Conservation (phyloP, 2,329 filamentous ascomycete genomes). For the Xylaria sp. region DNA sequence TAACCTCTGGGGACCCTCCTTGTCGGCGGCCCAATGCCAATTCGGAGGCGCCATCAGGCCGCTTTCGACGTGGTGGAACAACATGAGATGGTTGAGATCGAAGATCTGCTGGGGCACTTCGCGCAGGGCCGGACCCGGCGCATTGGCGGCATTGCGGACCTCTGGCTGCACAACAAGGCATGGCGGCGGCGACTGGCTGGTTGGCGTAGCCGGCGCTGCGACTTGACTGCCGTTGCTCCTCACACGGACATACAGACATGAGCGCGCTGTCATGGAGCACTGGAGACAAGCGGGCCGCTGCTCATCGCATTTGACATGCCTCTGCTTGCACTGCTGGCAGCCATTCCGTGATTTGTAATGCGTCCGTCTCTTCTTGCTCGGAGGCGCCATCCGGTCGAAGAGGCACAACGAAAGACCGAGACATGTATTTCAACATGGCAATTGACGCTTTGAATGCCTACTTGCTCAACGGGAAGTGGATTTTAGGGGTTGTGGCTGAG, state of each 20-base stretch:
- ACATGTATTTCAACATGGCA: too few species aligned
- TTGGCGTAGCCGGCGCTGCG: not conserved
- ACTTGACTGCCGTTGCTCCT: not conserved
- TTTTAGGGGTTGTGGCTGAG: not conserved
- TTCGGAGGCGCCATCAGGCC: not conserved
- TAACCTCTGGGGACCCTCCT: not conserved
- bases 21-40: not conserved
- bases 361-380: slow-evolving; percentile 13
- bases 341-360: slow-evolving; percentile 22
- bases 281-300: slow-evolving; percentile 5
- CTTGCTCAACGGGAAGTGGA: not conserved
- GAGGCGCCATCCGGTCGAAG: slow-evolving; percentile 10
- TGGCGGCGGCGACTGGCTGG: not conserved
- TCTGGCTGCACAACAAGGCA: not conserved
- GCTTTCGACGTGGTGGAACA: slow-evolving; percentile 17
- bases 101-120: slow-evolving; percentile 7
- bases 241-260: slow-evolving; percentile 3
- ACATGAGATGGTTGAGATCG: slow-evolving; percentile 13
- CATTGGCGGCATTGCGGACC: not conserved
- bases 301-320: slow-evolving; percentile 11
- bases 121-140: not conserved
- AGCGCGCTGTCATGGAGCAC: slow-evolving; percentile 11
- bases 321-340: slow-evolving; percentile 22
- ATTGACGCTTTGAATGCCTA: not conserved
- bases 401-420: not conserved